These are phyloP conservation scores for Rhodotorula kratochvilovae DNA, from an alignment of 768 basidiomycete genomes.

Conservation along the genomic window DNA sequence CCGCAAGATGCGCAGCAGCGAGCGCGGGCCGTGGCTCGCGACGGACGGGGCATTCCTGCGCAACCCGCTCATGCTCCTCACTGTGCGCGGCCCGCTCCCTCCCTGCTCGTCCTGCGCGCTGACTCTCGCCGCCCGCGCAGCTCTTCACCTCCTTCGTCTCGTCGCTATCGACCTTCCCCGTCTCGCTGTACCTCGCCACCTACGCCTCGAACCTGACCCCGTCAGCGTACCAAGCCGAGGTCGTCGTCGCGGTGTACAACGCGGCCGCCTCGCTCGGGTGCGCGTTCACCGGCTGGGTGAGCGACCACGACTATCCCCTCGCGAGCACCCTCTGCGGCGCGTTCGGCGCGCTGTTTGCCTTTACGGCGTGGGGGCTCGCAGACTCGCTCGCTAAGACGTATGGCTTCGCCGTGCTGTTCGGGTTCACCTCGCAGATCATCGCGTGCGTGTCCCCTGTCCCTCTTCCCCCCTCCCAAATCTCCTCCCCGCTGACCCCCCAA, in stretches of 20 bases:
- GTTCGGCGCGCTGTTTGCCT: conserved; percentile 1
- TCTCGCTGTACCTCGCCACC: conserved; percentile 31
- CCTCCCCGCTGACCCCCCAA: too few species aligned
- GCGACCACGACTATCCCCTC: conserved; percentile 8
- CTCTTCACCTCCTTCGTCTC: conserved; percentile 22
- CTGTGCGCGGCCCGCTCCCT: too few species aligned
- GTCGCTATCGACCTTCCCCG: conserved; percentile 31
- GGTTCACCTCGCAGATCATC: conserved; percentile 9
- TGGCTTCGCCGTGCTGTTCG: conserved; percentile 21
- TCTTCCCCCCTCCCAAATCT: too few species aligned
- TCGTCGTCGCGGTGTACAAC: conserved; percentile 31
- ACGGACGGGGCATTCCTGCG: conserved; percentile 10
- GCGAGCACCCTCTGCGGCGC: conserved; percentile 7
- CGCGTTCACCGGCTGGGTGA: conserved; percentile 5
- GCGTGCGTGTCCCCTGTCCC: too few species aligned
- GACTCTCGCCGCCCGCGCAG: too few species aligned
- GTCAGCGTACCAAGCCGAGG: neutral
- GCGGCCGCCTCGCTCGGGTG: conserved; percentile 13
- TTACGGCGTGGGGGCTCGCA: conserved; percentile 7
- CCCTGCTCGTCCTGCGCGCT: too few species aligned
- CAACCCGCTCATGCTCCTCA: conserved; percentile 19
- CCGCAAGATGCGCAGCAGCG: neutral
- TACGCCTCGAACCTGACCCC: conserved; percentile 24
- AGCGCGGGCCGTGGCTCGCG: conserved; percentile 13
- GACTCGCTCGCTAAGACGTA: conserved; percentile 2